Base-by-base conservation (phyloP, 305 asterid species). In the Coffea humblotiana region DNA sequence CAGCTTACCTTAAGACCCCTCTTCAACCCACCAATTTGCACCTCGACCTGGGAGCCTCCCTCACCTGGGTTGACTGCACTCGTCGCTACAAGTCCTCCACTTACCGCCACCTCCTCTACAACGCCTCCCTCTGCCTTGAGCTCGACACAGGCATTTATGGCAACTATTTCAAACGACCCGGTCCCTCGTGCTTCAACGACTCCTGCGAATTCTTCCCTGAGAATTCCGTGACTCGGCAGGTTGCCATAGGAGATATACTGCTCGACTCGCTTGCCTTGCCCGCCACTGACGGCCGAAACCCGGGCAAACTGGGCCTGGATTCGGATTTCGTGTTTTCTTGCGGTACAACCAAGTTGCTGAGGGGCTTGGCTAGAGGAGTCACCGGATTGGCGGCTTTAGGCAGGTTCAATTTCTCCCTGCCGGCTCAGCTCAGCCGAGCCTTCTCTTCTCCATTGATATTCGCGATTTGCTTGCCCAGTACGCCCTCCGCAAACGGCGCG, bases 341-440 rank as follows among this genome's bases (percentile, higher is more conserved):
- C 21, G 76, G 49, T 6, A 45, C 8, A 0, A 71, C 77, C 23
- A 35, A 32, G 63, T 78, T 78, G 69, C 35, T 78, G 11, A 16
- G 19, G 2, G 83, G 85, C 27, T 66, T 85, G 54, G 86, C 90
- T 6, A 78, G 66, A 40, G 83, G 84, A 45, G 85, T 76, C 32
- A 35, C 76, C 19, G 90, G 90, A 58, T 58, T 88, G 12, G 86
- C 88, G 3, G 83, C 87, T 70, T 84, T 88, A n/a, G 85, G 88
- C 2, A 71, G 82, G 19, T 83, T 85, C 21, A 84, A 87, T 18
- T 77, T 82, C 40, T 78, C 87, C 18, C 78, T 86, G 18, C 86
- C 89, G 63, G 80, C 87, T 47, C 89, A 83, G 61, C 54, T 86
- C n/a, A 56, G 77, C 58, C 11, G 60, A 18, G 45, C 77, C 21